Percentiles rank a stretch among this genome's conserved stretches.
Evolutionary conservation across 768 basidiomycete genomes (phyloP).

Genomic region (Tulasnella sp.): DNA sequence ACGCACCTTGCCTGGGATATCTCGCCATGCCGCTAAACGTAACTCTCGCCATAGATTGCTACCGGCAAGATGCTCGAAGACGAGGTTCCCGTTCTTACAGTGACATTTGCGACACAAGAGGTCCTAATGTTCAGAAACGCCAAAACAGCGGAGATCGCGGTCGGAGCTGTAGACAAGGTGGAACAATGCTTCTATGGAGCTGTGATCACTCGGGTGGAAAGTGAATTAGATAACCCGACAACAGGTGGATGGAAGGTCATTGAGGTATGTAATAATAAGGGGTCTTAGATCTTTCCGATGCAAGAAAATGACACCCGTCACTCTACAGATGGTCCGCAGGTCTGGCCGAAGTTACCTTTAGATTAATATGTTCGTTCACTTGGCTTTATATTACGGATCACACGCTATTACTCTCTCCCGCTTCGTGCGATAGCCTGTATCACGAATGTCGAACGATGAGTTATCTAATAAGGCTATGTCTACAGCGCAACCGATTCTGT

Average conservation of each 20-base stretch:
- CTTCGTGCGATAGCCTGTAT: too few species aligned
- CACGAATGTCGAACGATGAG: too few species aligned
- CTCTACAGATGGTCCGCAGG: constrained; percentile 2
- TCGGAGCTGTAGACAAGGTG: constrained; percentile 83
- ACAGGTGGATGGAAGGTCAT: constrained; percentile 98
- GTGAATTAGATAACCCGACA: constrained; percentile 81
- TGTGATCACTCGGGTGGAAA: constrained; percentile 77
- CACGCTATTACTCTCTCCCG: too few species aligned
- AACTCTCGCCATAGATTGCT: constrained; percentile 43
- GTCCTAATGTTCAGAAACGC: constrained; percentile 83
- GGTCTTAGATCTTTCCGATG: neutral
- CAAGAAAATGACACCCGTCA: neutral
- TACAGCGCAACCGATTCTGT: too few species aligned
- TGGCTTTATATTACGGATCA: too few species aligned
- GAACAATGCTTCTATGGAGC: constrained; percentile 92
- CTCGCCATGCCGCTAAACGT: neutral
- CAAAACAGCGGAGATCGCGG: constrained; percentile 73
- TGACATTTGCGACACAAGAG: constrained; percentile 91
- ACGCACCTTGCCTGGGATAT: neutral
- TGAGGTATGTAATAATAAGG: constrained; percentile 52
- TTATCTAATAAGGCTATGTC: too few species aligned
- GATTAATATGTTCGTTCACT: neutral
- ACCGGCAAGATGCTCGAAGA: constrained; percentile 85
- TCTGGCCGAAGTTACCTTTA: neutral
- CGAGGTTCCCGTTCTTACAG: constrained; percentile 74